A percentile compares a stretch with the other conserved stretches of the same genome.
These are phyloP conservation scores for Fallopia convolvulus DNA, from an alignment of 148 eudicot species.

Conservation along the genomic window DNA sequence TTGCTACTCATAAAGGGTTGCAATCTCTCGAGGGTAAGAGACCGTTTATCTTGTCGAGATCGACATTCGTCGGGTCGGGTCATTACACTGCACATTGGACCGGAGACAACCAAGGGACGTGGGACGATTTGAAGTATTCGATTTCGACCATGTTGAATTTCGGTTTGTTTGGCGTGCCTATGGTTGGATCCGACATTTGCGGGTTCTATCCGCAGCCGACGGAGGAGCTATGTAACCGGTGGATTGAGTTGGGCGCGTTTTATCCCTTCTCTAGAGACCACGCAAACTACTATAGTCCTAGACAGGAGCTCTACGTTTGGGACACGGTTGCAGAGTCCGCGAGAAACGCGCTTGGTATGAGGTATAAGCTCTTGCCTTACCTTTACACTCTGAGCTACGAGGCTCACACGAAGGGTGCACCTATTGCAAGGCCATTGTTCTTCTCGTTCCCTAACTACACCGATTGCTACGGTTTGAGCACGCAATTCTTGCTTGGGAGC, in stretches of 20 bases:
- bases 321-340: slow-evolving; percentile 82
- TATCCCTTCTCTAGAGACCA: slow-evolving; percentile 96
- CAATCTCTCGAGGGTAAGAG: slow-evolving; percentile 64
- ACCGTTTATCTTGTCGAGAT: slow-evolving; percentile 67
- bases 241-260: slow-evolving; percentile 96
- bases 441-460: slow-evolving; percentile 61
- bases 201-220: slow-evolving; percentile 89
- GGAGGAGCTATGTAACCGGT: slow-evolving; percentile 90
- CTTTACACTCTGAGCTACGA: slow-evolving; percentile 77
- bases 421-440: slow-evolving; percentile 84
- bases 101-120: slow-evolving; percentile 82
- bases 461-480: slow-evolving; percentile 61
- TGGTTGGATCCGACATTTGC: slow-evolving; percentile 95
- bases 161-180: slow-evolving; percentile 86
- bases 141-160: slow-evolving; percentile 83
- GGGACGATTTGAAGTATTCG: slow-evolving; percentile 69
- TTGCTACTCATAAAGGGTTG: slow-evolving; percentile 80
- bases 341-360: slow-evolving; percentile 84
- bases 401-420: slow-evolving; percentile 72
- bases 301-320: slow-evolving; percentile 94
- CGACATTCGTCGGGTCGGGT: slow-evolving; percentile 50
- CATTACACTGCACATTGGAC: slow-evolving; percentile 87
- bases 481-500: slow-evolving; percentile 79
- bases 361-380: slow-evolving; percentile 82
- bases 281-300: slow-evolving; percentile 79